These are phyloP conservation scores for Leptographium galeiforme DNA, from an alignment of 2,329 filamentous ascomycete genomes.

Conservation along the genomic window DNA sequence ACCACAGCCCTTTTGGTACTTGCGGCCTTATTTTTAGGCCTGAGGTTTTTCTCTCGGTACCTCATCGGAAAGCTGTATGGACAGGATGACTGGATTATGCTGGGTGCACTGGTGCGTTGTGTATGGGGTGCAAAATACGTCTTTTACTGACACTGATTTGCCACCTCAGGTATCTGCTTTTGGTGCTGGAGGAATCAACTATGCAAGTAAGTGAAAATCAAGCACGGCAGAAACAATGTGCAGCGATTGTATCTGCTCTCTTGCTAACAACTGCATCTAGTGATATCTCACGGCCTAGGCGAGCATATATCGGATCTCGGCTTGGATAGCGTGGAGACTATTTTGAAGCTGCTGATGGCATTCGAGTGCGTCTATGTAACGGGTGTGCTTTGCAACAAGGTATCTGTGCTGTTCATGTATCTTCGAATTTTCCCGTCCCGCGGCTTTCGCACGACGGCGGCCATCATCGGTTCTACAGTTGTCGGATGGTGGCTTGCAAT, in stretches of 20 bases:
- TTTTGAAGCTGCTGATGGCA: slow-evolving; percentile 9
- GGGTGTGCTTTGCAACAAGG: slow-evolving; percentile 1
- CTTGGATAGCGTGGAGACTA: not conserved
- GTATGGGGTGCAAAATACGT: not conserved
- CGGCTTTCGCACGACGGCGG: slow-evolving; percentile 9
- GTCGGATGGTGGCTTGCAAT: slow-evolving; percentile 14
- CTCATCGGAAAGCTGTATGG: not conserved
- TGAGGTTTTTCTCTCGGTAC: not conserved
- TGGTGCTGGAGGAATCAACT: not conserved
- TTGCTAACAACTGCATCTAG: not conserved
- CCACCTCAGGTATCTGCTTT: not conserved
- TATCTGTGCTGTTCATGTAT: slow-evolving; percentile 13
- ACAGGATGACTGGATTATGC: slow-evolving; percentile 2
- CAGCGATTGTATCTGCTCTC: not conserved
- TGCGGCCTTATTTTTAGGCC: not conserved
- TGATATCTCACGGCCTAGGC: not conserved
- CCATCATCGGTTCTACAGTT: slow-evolving; percentile 8
- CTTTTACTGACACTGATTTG: not conserved
- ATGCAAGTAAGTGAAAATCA: not conserved
- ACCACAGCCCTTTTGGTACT: slow-evolving; percentile 2
- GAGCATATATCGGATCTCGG: not conserved
- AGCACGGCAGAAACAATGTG: not conserved
- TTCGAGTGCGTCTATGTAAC: slow-evolving; percentile 9
- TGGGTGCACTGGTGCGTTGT: not conserved
- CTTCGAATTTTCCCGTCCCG: slow-evolving; percentile 15